These are phyloP conservation scores for Coemansia nantahalensis DNA, from an alignment of 192 early-diverging fungal genomes.

Conservation along the genomic window DNA sequence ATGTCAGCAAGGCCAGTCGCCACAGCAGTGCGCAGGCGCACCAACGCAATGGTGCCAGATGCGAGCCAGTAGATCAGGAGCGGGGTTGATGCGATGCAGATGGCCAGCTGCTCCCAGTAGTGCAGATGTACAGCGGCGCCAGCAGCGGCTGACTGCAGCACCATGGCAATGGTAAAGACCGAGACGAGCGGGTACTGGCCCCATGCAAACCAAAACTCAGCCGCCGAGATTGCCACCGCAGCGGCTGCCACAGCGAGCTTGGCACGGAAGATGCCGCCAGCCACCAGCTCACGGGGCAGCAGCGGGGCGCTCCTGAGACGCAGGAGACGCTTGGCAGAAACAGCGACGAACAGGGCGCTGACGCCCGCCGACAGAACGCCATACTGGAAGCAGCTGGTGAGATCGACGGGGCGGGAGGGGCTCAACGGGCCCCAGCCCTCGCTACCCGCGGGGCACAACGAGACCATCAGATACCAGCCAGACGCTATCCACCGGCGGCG, in stretches of 20 bases:
- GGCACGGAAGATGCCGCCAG: slow-evolving; percentile 16
- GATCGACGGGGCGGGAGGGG: slow-evolving; percentile 38
- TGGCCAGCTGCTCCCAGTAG: slow-evolving; percentile 31
- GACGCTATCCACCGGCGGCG: no score
- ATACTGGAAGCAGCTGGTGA: slow-evolving; percentile 45
- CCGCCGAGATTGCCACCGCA: slow-evolving; percentile 22
- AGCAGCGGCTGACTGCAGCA: slow-evolving; percentile 26
- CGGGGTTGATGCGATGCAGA: slow-evolving; percentile 28
- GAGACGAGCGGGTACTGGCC: slow-evolving; percentile 1
- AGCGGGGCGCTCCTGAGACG: background rate
- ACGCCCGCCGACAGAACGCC: slow-evolving; percentile 20
- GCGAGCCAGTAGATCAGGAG: slow-evolving; percentile 52
- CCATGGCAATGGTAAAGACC: slow-evolving; percentile 25
- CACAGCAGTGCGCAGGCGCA: slow-evolving; percentile 37
- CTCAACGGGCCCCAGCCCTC: slow-evolving; percentile 55
- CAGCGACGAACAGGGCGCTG: slow-evolving; percentile 20
- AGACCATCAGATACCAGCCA: background rate
- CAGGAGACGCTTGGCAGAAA: slow-evolving; percentile 14
- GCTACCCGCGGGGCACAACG: slow-evolving; percentile 20
- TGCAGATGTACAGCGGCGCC: slow-evolving; percentile 34
- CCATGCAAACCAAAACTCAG: slow-evolving; percentile 11
- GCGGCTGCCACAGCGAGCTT: slow-evolving; percentile 16
- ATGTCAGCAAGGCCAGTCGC: slow-evolving; percentile 7
- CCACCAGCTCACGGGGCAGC: slow-evolving; percentile 13
- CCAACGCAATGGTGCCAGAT: slow-evolving; percentile 14